phyloP scores from a whole-genome alignment of 176 grass and related monocot genomes.

The Melocanna baccifera region DNA sequence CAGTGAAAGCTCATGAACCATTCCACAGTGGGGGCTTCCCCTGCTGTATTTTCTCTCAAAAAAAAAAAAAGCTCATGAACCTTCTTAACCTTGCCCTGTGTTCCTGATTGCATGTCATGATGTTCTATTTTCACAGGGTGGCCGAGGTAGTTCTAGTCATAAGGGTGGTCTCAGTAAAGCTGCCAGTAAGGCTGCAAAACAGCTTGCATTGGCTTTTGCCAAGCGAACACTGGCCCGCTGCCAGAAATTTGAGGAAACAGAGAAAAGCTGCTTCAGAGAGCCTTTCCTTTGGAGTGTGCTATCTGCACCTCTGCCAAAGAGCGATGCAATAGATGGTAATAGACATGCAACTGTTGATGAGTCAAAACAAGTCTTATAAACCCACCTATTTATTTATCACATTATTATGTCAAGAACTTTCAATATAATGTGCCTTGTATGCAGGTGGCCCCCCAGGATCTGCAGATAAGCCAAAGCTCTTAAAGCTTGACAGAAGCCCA shows the following conservation, averaged over 20 bases:
- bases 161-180: constrained; percentile 58
- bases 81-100: constrained; percentile 16
- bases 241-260: constrained; percentile 58
- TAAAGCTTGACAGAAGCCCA: constrained; percentile 55
- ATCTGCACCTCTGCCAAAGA: constrained; percentile 37
- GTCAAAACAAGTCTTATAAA: neutral
- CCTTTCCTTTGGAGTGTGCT: constrained; percentile 50
- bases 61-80: neutral
- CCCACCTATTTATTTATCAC: neutral
- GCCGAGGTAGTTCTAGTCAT: constrained; percentile 66
- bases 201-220: constrained; percentile 59
- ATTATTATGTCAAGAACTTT: neutral
- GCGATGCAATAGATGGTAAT: constrained; percentile 48
- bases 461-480: constrained; percentile 36
- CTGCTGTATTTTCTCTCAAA: no score
- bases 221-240: constrained; percentile 50
- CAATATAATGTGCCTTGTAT: constrained; percentile 2
- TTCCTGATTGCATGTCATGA: neutral
- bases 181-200: constrained; percentile 52
- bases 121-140: constrained; percentile 47
- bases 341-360: constrained; percentile 1
- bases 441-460: constrained; percentile 27
- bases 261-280: constrained; percentile 61
- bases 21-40: no score
- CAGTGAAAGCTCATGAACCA: neutral